phyloP scores from a whole-genome alignment of 2,329 filamentous ascomycete species.

The Penicillium sp. region DNA sequence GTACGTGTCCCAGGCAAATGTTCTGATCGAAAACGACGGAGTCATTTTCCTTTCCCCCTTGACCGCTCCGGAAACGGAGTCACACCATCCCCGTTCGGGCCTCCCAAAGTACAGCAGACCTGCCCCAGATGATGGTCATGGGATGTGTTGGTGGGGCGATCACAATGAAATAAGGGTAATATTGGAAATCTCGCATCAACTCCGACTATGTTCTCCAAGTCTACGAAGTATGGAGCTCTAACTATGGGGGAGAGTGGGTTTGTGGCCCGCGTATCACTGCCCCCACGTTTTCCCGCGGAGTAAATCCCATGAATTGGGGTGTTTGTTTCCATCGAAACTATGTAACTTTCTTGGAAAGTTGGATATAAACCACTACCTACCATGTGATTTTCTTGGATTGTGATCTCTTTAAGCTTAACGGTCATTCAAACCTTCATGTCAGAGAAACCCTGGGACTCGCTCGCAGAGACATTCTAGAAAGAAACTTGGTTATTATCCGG shows the following conservation, averaged over 20 bases:
- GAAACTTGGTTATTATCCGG: neutral
- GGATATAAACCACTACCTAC: no score
- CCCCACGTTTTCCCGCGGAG: slow-evolving; percentile 4
- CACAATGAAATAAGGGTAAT: neutral
- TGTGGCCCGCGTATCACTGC: neutral
- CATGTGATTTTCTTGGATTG: no score
- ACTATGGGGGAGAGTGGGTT: slow-evolving; percentile 7
- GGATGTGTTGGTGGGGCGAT: slow-evolving; percentile 17
- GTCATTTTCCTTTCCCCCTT: neutral
- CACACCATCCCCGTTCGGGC: slow-evolving; percentile 6
- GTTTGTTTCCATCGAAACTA: no score
- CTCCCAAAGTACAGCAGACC: slow-evolving; percentile 11
- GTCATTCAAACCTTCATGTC: no score
- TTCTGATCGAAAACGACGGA: slow-evolving; percentile 1
- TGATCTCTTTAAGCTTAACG: neutral
- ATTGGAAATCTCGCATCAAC: slow-evolving; percentile 1
- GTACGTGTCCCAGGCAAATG: slow-evolving; percentile 2
- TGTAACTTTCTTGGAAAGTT: no score
- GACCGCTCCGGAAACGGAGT: slow-evolving; percentile 15
- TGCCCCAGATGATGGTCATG: slow-evolving; percentile 16
- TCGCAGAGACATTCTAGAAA: no score
- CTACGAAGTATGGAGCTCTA: slow-evolving; percentile 1
- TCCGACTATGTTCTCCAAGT: slow-evolving; percentile 4
- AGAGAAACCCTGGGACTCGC: no score
- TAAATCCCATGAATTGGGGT: no score